These are phyloP conservation scores for Pestalotiopsis sp. DNA, from an alignment of 2,329 filamentous ascomycete genomes.

Conservation along the genomic window DNA sequence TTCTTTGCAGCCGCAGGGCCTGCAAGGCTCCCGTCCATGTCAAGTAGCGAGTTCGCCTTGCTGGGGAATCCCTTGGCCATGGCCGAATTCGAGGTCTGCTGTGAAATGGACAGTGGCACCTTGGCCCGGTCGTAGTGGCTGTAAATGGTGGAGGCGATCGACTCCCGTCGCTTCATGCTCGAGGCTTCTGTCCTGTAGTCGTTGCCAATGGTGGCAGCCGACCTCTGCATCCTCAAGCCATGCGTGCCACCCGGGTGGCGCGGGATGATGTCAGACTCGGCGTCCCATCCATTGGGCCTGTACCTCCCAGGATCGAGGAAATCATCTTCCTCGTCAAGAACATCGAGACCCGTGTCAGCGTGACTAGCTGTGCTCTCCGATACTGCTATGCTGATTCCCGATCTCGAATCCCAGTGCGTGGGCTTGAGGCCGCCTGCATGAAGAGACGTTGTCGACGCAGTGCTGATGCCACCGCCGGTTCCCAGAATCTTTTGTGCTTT, in stretches of 20 bases:
- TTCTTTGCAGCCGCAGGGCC: constrained; percentile 42
- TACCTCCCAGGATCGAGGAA: constrained; percentile 24
- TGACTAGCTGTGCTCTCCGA: constrained; percentile 44
- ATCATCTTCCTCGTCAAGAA: constrained; percentile 27
- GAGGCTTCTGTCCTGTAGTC: constrained; percentile 42
- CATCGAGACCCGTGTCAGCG: constrained; percentile 28
- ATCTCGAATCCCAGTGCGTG: constrained; percentile 44
- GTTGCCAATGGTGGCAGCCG: constrained; percentile 26
- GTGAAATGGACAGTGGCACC: constrained; percentile 58
- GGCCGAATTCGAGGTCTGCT: constrained; percentile 60
- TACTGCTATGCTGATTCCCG: constrained; percentile 47
- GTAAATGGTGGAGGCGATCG: constrained; percentile 53
- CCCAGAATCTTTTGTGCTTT: constrained; percentile 57
- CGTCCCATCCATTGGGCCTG: constrained; percentile 41
- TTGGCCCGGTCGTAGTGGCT: constrained; percentile 61
- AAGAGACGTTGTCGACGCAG: constrained; percentile 34
- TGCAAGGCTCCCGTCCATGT: constrained; percentile 41
- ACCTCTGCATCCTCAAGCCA: constrained; percentile 25
- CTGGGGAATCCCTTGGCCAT: constrained; percentile 58
- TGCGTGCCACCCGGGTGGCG: constrained; percentile 28
- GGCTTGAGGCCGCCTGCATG: constrained; percentile 13
- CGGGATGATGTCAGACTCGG: constrained; percentile 51
- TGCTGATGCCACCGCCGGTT: constrained; percentile 42
- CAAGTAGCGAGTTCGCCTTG: constrained; percentile 49
- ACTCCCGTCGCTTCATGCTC: constrained; percentile 50